Evolutionary conservation across 2,329 filamentous ascomycete genomes (phyloP).

Genomic region (Paraconiothyrium sp.): DNA sequence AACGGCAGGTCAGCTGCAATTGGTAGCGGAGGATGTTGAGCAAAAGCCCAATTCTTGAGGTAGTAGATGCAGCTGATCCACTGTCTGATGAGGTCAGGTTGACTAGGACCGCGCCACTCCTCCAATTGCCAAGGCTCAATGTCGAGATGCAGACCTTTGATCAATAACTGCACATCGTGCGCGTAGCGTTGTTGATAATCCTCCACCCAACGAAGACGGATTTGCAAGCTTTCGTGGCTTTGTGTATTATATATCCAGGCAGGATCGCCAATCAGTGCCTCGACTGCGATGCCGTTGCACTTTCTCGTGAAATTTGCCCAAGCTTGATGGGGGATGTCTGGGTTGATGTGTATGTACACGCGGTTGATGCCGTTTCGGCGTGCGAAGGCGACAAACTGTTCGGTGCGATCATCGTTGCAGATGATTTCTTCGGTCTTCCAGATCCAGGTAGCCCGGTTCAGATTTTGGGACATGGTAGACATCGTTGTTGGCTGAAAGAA

Average conservation of each 20-base stretch:
- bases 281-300: constrained; percentile 7
- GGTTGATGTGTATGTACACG: constrained; percentile 14
- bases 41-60: constrained; percentile 1
- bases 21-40: constrained; percentile 7
- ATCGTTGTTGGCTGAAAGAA: background rate
- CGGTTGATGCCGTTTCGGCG: constrained; percentile 7
- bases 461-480: background rate
- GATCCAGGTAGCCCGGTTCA: constrained; percentile 10
- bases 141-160: constrained; percentile 7
- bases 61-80: constrained; percentile 4
- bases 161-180: background rate
- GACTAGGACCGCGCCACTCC: background rate
- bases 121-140: constrained; percentile 13
- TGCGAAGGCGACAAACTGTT: constrained; percentile 6
- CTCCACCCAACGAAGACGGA: constrained; percentile 7
- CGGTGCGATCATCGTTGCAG: background rate
- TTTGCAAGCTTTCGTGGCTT: constrained; percentile 7
- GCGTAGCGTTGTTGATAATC: constrained; percentile 2
- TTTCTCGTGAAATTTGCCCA: constrained; percentile 2
- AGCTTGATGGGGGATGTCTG: constrained; percentile 2
- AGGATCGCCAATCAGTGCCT: constrained; percentile 9
- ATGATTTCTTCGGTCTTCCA: constrained; percentile 10
- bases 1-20: constrained; percentile 10
- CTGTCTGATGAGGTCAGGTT: constrained; percentile 10
- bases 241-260: constrained; percentile 5